Conservation (phyloP, 2,329 filamentous ascomycete genomes). For the Claviceps cyperi region DNA sequence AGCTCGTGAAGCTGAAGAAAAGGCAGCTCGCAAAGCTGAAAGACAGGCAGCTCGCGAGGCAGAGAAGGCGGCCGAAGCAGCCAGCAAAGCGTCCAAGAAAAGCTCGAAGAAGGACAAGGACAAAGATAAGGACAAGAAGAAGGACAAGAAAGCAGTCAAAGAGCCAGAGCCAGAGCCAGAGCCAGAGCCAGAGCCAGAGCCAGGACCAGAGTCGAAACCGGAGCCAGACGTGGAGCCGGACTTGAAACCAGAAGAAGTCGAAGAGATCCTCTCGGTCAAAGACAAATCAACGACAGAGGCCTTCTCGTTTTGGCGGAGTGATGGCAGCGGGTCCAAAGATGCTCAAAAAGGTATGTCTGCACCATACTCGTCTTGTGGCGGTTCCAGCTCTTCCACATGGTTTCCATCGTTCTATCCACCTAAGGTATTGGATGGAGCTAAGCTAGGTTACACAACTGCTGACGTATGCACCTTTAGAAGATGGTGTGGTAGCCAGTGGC, state of each 20-base stretch:
- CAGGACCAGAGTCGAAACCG: slow-evolving; percentile 6
- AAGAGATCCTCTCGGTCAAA: slow-evolving; percentile 24
- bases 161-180: slow-evolving; percentile 7
- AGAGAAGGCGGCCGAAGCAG: slow-evolving; percentile 13
- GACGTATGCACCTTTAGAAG: slow-evolving; percentile 35
- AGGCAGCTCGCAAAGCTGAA: slow-evolving; percentile 15
- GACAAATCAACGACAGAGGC: slow-evolving; percentile 23
- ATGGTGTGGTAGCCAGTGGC: slow-evolving; percentile 18
- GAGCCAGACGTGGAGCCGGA: slow-evolving; percentile 14
- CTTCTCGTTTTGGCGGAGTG: slow-evolving; percentile 44
- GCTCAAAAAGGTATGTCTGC: slow-evolving; percentile 23
- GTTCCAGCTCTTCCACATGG: slow-evolving; percentile 6
- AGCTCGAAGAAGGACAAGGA: slow-evolving; percentile 16
- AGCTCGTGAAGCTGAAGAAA: slow-evolving; percentile 8
- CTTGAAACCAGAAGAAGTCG: slow-evolving; percentile 27
- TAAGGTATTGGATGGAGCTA: slow-evolving; percentile 17
- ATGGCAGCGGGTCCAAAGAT: slow-evolving; percentile 27
- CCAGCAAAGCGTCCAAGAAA: slow-evolving; percentile 27
- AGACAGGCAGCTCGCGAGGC: slow-evolving; percentile 16
- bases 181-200: slow-evolving; percentile 8
- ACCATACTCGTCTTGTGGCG: slow-evolving; percentile 5
- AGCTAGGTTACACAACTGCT: slow-evolving; percentile 29
- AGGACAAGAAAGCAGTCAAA: slow-evolving; percentile 9
- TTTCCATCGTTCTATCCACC: not conserved
- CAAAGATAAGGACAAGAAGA: slow-evolving; percentile 13